Evolutionary conservation across 2,329 filamentous ascomycete genomes (phyloP).

Genomic region (Pseudocercospora eumusae): DNA sequence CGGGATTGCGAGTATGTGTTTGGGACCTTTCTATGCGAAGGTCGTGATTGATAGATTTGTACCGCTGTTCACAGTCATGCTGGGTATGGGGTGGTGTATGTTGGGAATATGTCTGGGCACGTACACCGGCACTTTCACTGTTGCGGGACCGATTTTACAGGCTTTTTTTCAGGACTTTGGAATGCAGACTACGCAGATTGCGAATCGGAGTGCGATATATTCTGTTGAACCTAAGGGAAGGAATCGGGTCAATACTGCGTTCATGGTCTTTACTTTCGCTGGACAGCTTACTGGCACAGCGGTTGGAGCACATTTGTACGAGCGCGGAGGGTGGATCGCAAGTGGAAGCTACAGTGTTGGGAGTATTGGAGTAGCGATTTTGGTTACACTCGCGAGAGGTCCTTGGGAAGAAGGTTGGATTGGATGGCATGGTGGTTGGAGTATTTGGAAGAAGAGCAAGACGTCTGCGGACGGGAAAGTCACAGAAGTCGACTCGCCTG

Average conservation of each 20-base stretch:
- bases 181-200: conserved; percentile 71
- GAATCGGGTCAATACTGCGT: conserved; percentile 78
- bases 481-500: conserved; percentile 26
- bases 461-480: conserved; percentile 44
- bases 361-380: conserved; percentile 54
- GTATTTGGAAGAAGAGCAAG: conserved; percentile 46
- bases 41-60: conserved; percentile 69
- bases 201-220: conserved; percentile 71
- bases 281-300: conserved; percentile 70
- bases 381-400: conserved; percentile 47
- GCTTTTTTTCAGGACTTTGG: conserved; percentile 71
- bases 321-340: conserved; percentile 57
- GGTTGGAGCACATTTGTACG: conserved; percentile 58
- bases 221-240: conserved; percentile 68
- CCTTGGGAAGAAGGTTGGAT: conserved; percentile 61
- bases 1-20: conserved; percentile 67
- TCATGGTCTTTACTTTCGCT: conserved; percentile 74
- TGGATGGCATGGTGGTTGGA: conserved; percentile 62
- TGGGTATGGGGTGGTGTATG: conserved; percentile 62
- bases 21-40: conserved; percentile 69
- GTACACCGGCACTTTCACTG: conserved; percentile 63
- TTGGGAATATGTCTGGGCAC: conserved; percentile 67
- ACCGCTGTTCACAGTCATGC: conserved; percentile 66
- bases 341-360: conserved; percentile 60
- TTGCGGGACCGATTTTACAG: conserved; percentile 72